Percentiles rank a stretch among this genome's conserved stretches.
Evolutionary conservation across 2,329 filamentous ascomycete species (phyloP).

Genomic region (Calycina marina): DNA sequence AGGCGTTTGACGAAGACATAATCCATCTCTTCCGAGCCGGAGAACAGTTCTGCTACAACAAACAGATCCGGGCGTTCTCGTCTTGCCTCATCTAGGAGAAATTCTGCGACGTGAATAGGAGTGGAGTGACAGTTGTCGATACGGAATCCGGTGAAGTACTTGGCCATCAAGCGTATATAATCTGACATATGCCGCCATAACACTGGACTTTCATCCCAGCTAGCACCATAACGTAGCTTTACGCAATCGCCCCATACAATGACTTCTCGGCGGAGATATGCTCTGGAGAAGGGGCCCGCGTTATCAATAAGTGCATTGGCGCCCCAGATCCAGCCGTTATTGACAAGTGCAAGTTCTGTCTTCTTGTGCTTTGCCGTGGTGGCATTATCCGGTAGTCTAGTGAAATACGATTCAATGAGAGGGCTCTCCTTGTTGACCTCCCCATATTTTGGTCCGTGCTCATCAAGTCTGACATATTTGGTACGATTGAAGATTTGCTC

Average conservation of each 20-base stretch:
- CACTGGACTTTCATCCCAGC: slow-evolving; percentile 75
- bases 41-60: slow-evolving; percentile 89
- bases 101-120: slow-evolving; percentile 83
- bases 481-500: slow-evolving; percentile 88
- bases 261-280: slow-evolving; percentile 91
- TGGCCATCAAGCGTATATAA: slow-evolving; percentile 84
- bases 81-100: slow-evolving; percentile 87
- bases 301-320: slow-evolving; percentile 91
- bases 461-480: slow-evolving; percentile 89
- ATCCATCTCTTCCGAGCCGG: slow-evolving; percentile 88
- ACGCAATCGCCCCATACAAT: slow-evolving; percentile 99
- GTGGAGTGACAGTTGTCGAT: slow-evolving; percentile 99
- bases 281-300: slow-evolving; percentile 73
- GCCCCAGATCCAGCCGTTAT: slow-evolving; percentile 99
- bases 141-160: slow-evolving; percentile 86
- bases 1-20: slow-evolving; percentile 91
- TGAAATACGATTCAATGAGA: slow-evolving; percentile 90
- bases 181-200: slow-evolving; percentile 93
- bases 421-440: slow-evolving; percentile 64
- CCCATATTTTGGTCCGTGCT: slow-evolving; percentile 76
- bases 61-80: slow-evolving; percentile 76
- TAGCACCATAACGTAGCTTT: slow-evolving; percentile 77
- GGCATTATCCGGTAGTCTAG: slow-evolving; percentile 66
- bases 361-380: slow-evolving; percentile 62
- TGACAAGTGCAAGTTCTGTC: slow-evolving; percentile 68